Percentiles rank a stretch among this genome's conserved stretches.
These are phyloP conservation scores for Leccinum pachyderme DNA, from an alignment of 1,284 basidiomycete species.

Conservation along the genomic window DNA sequence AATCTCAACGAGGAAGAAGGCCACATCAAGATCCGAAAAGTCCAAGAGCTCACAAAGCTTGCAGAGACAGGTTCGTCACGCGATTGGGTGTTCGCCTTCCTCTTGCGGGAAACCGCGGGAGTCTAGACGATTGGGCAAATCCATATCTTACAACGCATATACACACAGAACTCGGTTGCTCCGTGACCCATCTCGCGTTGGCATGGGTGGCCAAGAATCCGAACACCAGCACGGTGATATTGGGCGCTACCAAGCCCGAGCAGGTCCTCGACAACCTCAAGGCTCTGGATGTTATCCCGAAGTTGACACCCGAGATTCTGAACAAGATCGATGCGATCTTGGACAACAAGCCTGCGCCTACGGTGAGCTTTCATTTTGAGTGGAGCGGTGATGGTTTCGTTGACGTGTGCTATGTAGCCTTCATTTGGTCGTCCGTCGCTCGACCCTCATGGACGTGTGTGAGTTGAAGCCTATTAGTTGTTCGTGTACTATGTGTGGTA, in stretches of 20 bases:
- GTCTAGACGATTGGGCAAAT: constrained; percentile 2
- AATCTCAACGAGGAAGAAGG: constrained; percentile 38
- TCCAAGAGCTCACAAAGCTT: constrained; percentile 48
- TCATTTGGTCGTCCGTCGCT: constrained; percentile 30
- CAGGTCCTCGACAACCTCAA: constrained; percentile 64
- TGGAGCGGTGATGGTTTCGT: background rate
- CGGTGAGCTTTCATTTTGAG: constrained; percentile 23
- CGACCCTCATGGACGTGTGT: constrained; percentile 31
- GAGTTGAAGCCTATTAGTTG: background rate
- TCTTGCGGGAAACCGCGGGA: background rate
- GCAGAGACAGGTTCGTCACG: constrained; percentile 39
- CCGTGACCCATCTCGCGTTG: constrained; percentile 64
- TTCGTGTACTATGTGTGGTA: background rate
- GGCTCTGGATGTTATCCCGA: constrained; percentile 59
- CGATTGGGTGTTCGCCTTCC: background rate
- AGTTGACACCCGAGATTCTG: constrained; percentile 54
- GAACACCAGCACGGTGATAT: constrained; percentile 68
- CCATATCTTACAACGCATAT: background rate
- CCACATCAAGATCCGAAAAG: constrained; percentile 51
- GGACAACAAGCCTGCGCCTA: constrained; percentile 38
- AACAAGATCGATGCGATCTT: constrained; percentile 58
- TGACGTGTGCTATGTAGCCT: background rate
- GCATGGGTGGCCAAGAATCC: constrained; percentile 76
- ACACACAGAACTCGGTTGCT: constrained; percentile 49
- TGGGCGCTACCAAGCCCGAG: constrained; percentile 57